Evolutionary conservation across 306 rosid genomes (phyloP), one percentile per base, ranked within the genome.

Genomic region (Abrus pulchellus): DNA sequence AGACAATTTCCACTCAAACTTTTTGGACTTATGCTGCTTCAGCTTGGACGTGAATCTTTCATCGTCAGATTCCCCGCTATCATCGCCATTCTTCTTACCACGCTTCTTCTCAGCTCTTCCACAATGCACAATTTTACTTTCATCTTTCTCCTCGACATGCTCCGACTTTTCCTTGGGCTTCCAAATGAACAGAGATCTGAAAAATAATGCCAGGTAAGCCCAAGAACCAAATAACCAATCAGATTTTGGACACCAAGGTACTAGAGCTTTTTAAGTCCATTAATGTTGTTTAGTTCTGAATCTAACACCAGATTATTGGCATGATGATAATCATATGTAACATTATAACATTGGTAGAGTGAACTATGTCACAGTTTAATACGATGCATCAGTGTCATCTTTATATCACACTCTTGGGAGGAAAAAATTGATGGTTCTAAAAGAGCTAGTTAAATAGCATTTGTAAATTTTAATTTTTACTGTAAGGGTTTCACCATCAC

Each of bases 131-230:
- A 91, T 72, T 72, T 82, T 91, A 20, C 81, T 83, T 70, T 86
- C 92, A 49, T 93, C 90, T 71, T 86, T 90, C 68, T 56, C 88
- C 75, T 91, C 94, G 0, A 74, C 79, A 10, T n/a, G 81, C 71
- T 91, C 95, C 0, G 84, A 85, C 62, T 67, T 88, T 68, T 91
- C 94, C 86, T 86, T 91, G 0, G 97, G 99, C 90, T 85, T 87
- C 99, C 99, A 94, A 55, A 94, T 91, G 92, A 91, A 94, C 54
- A 94, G 86, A 44, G 99, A 93, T 78, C 97, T 94, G 86, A 29
- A 66, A 56, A 64, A 3, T 32, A 8, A 67, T 10, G 40, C 59
- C 50, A 40, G 64, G 80, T 82, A 27, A 81, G 49, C 41, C 30
- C 50, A 76, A 52, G 80, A 66, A 50, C 75, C 65, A 29, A 44